Evolutionary conservation across 495 filamentous ascomycete genomes (phyloP).

Genomic region (Aspergillus hancockii): DNA sequence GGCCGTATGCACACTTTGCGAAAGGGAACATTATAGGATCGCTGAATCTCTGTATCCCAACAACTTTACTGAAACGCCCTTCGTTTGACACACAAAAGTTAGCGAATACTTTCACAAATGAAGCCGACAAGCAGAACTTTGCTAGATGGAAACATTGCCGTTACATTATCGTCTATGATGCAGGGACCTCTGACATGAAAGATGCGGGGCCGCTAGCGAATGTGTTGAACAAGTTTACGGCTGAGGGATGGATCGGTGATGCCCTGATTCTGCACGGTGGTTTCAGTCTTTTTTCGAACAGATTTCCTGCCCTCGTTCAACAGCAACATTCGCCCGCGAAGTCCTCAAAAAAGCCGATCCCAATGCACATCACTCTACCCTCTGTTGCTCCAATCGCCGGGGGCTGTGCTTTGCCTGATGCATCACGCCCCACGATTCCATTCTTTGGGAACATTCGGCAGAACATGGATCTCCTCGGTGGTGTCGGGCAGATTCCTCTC

Average conservation of each 20-base stretch:
- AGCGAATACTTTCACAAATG: slow-evolving; percentile 79
- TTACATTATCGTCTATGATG: slow-evolving; percentile 86
- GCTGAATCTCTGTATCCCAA: slow-evolving; percentile 92
- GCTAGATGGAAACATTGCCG: slow-evolving; percentile 70
- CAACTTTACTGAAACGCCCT: slow-evolving; percentile 85
- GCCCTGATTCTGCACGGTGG: slow-evolving; percentile 69
- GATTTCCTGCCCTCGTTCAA: slow-evolving; percentile 47
- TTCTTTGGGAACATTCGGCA: slow-evolving; percentile 97
- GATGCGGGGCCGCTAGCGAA: slow-evolving; percentile 78
- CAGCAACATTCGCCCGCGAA: slow-evolving; percentile 24
- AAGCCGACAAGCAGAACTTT: slow-evolving; percentile 72
- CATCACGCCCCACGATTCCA: slow-evolving; percentile 70
- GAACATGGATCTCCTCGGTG: slow-evolving; percentile 92
- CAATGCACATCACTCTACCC: slow-evolving; percentile 50
- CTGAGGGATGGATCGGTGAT: slow-evolving; percentile 77
- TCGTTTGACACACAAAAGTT: slow-evolving; percentile 92
- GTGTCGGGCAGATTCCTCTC: slow-evolving; percentile 86
- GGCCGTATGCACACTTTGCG: slow-evolving; percentile 80
- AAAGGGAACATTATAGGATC: slow-evolving; percentile 73
- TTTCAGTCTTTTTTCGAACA: slow-evolving; percentile 49
- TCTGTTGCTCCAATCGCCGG: slow-evolving; percentile 76
- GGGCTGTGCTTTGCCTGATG: slow-evolving; percentile 78
- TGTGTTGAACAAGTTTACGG: slow-evolving; percentile 87
- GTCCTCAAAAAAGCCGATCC: slow-evolving; percentile 44
- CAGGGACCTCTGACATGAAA: slow-evolving; percentile 68